phyloP scores from a whole-genome alignment of 192 early-diverging fungal genomes.

The Coemansia furcata region DNA sequence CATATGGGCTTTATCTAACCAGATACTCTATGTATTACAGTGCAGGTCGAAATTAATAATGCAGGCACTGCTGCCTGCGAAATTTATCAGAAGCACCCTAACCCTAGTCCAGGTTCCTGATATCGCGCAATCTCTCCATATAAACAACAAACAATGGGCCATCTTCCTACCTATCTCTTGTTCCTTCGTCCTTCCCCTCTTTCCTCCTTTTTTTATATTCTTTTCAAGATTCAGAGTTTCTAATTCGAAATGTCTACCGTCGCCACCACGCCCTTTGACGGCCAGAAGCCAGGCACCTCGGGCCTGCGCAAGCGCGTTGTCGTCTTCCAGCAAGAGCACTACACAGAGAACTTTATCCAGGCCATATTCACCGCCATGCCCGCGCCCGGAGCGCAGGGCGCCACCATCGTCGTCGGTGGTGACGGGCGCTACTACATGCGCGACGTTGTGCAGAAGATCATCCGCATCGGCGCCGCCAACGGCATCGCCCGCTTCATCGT shows the following conservation, averaged over 20 bases:
- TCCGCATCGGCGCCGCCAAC: constrained; percentile 81
- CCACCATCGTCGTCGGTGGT: constrained; percentile 90
- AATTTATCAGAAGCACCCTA: background rate
- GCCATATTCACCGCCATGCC: constrained; percentile 84
- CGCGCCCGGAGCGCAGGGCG: constrained; percentile 65
- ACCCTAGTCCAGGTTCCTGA: background rate
- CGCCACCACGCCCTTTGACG: constrained; percentile 74
- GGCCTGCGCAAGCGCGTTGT: constrained; percentile 94
- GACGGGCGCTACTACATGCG: constrained; percentile 90
- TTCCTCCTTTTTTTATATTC: background rate
- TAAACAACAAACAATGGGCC: background rate
- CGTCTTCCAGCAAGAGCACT: constrained; percentile 91
- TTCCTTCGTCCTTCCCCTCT: background rate
- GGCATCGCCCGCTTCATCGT: constrained; percentile 84
- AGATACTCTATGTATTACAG: background rate
- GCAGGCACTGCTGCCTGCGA: background rate
- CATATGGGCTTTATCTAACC: background rate
- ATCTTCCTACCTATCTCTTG: background rate
- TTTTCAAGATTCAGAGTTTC: background rate
- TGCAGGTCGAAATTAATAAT: background rate
- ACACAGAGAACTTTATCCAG: constrained; percentile 98
- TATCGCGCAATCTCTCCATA: background rate
- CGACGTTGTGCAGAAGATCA: constrained; percentile 86
- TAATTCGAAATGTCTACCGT: constrained; percentile 36
- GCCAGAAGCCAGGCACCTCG: constrained; percentile 96